Evolutionary conservation across 768 basidiomycete species (phyloP), one percentile per base, ranked within the genome.

Genomic region (Kwoniella mangroviensis): DNA sequence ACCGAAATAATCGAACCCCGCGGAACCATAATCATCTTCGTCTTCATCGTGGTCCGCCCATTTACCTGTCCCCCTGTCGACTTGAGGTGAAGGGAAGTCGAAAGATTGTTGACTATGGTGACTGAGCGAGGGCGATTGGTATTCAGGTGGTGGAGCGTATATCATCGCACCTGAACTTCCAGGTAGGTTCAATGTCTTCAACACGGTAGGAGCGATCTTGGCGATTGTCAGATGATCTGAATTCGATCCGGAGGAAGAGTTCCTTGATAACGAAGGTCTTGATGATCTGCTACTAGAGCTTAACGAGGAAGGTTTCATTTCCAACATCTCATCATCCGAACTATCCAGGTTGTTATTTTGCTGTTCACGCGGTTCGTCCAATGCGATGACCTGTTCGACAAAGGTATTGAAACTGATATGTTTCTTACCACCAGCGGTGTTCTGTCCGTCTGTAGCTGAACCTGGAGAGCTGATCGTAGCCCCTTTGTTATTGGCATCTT

Each of bases 361-460:
- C 12, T 19, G 19, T 65, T 72, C n/a, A 77, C 79, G 45, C 3
- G 83, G 81, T 40, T 84, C 82, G 72, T 85, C 85, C 56, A 86
- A 74, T 5, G 85, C 84, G 73, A 99, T 96, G 79, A 89, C 94
- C 82, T 98, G 96, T 82, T 97, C 92, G 49, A 99, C 96, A 80
- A 95, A 97, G 0, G 95, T 96, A 83, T 98, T 98, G 87, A 98
- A 98, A 75, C 88, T 91, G 85, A 98, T 98, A 82, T 97, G 96
- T 73, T 90, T 90, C 85, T 90, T 92, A 86, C 68, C 69, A 34
- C 28, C 64, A 3, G 63, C 63, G 34, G 34, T 34, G 43, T 69
- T 58, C 13, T 60, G 63, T 26, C 56, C 73, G 6, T 67, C 24
- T 10, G n/a, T 58, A 42, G 55, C 54, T 17, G 22, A 24, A 0